A percentile compares a stretch with the other conserved stretches of the same genome.
These are phyloP conservation scores for Trametes elegans DNA, from an alignment of 768 basidiomycete species.

Conservation along the genomic window DNA sequence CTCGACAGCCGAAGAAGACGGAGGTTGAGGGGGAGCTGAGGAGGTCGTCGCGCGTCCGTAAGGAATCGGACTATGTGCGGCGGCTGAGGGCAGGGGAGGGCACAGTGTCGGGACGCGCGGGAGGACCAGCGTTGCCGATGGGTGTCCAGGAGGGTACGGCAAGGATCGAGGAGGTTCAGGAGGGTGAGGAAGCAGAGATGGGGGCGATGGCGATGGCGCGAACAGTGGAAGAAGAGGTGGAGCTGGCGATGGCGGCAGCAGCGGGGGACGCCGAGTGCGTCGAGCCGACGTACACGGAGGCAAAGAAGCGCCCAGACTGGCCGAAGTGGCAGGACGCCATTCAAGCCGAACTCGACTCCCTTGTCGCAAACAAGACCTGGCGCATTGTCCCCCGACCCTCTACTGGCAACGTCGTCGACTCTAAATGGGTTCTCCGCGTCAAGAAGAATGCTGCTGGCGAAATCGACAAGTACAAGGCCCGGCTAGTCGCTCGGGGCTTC, in stretches of 20 bases:
- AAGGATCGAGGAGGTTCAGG: background rate
- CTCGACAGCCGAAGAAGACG: too few species aligned
- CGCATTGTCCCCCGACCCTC: background rate
- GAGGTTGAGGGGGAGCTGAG: background rate
- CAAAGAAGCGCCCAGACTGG: constrained; percentile 15
- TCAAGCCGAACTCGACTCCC: constrained; percentile 3
- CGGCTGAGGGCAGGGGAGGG: constrained; percentile 1
- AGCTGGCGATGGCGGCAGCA: background rate
- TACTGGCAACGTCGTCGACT: constrained; percentile 10
- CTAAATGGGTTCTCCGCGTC: constrained; percentile 31
- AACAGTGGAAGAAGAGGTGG: background rate
- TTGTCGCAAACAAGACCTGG: constrained; percentile 11
- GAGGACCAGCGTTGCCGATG: background rate
- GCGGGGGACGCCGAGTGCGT: background rate
- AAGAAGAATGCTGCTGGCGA: constrained; percentile 32
- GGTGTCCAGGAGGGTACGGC: background rate
- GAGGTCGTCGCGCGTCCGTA: background rate
- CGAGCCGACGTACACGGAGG: constrained; percentile 3
- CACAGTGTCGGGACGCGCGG: background rate
- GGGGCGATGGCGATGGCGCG: background rate
- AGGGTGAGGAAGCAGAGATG: background rate
- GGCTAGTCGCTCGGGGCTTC: constrained; percentile 37
- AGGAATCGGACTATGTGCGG: constrained; percentile 1
- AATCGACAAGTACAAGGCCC: constrained; percentile 30
- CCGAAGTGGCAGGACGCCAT: constrained; percentile 15